Evolutionary conservation across 2,329 filamentous ascomycete genomes (phyloP).

Genomic region (Epichloe baconii): DNA sequence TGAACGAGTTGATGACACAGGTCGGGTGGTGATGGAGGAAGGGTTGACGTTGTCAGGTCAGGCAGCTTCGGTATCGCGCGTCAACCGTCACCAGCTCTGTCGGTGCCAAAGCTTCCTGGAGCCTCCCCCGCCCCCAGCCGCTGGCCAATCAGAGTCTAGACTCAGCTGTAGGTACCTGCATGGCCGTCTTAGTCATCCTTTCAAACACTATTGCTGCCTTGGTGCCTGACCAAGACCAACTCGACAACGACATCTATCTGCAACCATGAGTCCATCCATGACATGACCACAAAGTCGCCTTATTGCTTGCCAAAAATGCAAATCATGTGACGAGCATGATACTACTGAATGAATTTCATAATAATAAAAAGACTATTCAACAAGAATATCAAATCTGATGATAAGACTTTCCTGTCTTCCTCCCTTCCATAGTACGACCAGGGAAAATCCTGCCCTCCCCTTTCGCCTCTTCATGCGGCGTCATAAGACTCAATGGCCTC

Average conservation of each 20-base stretch:
- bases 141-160: background rate
- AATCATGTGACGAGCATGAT: too few species aligned
- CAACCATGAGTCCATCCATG: too few species aligned
- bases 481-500: background rate
- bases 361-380: conserved; percentile 4
- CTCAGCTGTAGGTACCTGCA: background rate
- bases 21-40: background rate
- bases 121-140: too few species aligned
- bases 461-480: background rate
- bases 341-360: background rate
- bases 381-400: conserved; percentile 3
- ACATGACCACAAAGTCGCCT: too few species aligned
- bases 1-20: background rate
- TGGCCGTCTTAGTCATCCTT: background rate
- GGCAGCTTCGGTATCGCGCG: conserved; percentile 32
- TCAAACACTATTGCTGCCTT: background rate
- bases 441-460: background rate
- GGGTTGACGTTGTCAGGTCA: conserved; percentile 15
- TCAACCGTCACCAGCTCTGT: conserved; percentile 15
- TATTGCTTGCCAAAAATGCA: too few species aligned
- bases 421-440: background rate
- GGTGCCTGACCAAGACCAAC: background rate
- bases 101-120: background rate
- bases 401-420: background rate
- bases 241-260: background rate